phyloP scores from a whole-genome alignment of 2,329 filamentous ascomycete species.

The Curvularia sp. region DNA sequence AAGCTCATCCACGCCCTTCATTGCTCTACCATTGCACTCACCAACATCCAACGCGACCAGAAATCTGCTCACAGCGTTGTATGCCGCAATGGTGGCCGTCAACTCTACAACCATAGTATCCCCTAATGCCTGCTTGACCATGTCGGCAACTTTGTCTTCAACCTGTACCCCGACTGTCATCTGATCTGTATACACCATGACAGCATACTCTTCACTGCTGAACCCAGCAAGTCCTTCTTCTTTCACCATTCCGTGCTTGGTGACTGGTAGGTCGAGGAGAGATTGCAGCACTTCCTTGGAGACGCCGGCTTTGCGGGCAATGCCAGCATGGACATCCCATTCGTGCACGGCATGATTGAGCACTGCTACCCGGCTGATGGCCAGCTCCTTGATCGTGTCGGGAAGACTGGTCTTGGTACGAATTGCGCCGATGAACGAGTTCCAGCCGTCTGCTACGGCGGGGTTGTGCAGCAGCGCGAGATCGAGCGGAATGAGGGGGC shows the following conservation, averaged over 20 bases:
- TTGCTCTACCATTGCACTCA: slow-evolving; percentile 49
- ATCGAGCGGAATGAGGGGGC: slow-evolving; percentile 62
- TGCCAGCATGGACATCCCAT: slow-evolving; percentile 78
- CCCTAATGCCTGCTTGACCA: slow-evolving; percentile 66
- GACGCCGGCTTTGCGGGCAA: slow-evolving; percentile 65
- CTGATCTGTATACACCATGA: slow-evolving; percentile 77
- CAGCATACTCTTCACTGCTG: slow-evolving; percentile 64
- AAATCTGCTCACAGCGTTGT: slow-evolving; percentile 86
- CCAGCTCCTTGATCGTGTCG: slow-evolving; percentile 70
- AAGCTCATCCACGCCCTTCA: slow-evolving; percentile 44
- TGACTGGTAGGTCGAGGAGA: slow-evolving; percentile 40
- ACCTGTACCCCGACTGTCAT: slow-evolving; percentile 81
- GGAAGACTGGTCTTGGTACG: slow-evolving; percentile 61
- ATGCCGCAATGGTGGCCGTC: slow-evolving; percentile 77
- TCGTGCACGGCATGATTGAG: slow-evolving; percentile 86
- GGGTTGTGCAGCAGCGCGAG: slow-evolving; percentile 63
- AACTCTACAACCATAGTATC: slow-evolving; percentile 81
- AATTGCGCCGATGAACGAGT: slow-evolving; percentile 65
- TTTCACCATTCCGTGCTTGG: slow-evolving; percentile 22
- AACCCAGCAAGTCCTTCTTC: slow-evolving; percentile 50
- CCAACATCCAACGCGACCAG: slow-evolving; percentile 77
- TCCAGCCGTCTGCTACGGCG: slow-evolving; percentile 65
- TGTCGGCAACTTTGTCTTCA: slow-evolving; percentile 68
- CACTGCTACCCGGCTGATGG: slow-evolving; percentile 82
- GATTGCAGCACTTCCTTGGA: slow-evolving; percentile 65